Evolutionary conservation across 495 filamentous ascomycete species (phyloP).

Genomic region (Podospora didyma): DNA sequence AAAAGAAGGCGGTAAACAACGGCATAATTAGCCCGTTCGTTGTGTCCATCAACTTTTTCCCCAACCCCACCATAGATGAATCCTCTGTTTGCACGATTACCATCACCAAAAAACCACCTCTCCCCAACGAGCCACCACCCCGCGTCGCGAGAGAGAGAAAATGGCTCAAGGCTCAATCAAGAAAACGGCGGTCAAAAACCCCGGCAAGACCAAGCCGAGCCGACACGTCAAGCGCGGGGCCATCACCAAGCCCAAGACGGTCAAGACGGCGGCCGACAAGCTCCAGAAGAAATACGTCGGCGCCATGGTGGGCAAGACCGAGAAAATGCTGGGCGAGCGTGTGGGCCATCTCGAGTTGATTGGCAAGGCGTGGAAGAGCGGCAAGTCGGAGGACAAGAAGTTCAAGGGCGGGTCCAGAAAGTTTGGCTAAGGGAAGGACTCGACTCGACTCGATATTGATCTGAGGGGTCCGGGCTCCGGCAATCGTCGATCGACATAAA

Average conservation of each 20-base stretch:
- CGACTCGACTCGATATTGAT: not conserved
- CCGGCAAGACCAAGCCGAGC: constrained; percentile 24
- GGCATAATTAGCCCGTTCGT: too few species aligned
- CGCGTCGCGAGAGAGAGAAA: constrained; percentile 4
- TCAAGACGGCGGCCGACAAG: constrained; percentile 40
- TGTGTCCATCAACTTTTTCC: too few species aligned
- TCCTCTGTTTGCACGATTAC: too few species aligned
- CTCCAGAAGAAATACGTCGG: constrained; percentile 37
- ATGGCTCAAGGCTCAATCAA: constrained; percentile 48
- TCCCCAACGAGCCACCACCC: not conserved
- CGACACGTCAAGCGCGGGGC: not conserved
- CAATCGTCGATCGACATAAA: not conserved
- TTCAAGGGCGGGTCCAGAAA: constrained; percentile 41
- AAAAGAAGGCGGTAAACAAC: too few species aligned
- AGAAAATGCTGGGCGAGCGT: constrained; percentile 42
- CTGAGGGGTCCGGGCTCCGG: not conserved
- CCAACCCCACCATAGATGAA: too few species aligned
- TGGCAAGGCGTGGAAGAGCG: constrained; percentile 41
- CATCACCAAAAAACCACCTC: not conserved
- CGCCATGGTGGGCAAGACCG: constrained; percentile 41
- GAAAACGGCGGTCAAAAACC: constrained; percentile 26
- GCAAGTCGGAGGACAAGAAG: constrained; percentile 16
- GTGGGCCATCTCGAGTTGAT: constrained; percentile 48
- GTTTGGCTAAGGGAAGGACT: constrained; percentile 38
- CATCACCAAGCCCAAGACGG: constrained; percentile 30